These are phyloP conservation scores for Micromonas pusilla DNA, from an alignment of 139 green algal species.

Conservation along the genomic window DNA sequence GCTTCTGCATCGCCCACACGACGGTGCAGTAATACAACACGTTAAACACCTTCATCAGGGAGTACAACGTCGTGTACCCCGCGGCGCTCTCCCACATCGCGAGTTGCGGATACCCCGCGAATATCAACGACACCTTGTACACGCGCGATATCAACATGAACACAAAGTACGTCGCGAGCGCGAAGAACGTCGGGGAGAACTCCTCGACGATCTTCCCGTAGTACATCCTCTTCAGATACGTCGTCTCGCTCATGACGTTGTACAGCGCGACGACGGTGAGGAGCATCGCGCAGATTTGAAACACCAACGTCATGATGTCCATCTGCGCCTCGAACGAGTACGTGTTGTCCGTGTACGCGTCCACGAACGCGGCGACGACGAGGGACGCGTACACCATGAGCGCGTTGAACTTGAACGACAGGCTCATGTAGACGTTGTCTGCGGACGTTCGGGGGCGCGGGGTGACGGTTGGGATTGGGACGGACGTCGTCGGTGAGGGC, in stretches of 20 bases:
- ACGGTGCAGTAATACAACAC: neutral
- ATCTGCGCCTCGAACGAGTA: neutral
- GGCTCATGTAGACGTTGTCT: neutral
- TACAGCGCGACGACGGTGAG: neutral
- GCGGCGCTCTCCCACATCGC: neutral
- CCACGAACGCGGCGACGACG: neutral
- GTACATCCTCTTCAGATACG: neutral
- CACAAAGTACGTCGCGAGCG: neutral
- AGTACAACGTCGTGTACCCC: neutral
- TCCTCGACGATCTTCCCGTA: neutral
- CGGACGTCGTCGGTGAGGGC: no score
- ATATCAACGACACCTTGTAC: neutral
- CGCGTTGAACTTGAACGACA: neutral
- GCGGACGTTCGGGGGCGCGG: neutral
- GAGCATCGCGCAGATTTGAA: neutral
- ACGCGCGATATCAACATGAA: neutral
- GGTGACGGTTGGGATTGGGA: no score
- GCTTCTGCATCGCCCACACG: neutral
- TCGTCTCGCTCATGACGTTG: neutral
- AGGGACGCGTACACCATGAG: neutral
- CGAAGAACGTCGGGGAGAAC: neutral
- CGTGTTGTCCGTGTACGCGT: neutral
- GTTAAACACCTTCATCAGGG: neutral
- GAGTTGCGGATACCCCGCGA: neutral
- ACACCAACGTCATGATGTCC: neutral